Evolutionary conservation across 257 asterid species (phyloP), one percentile per base, ranked within the genome.

Genomic region (Fraxinus quadrangulata): DNA sequence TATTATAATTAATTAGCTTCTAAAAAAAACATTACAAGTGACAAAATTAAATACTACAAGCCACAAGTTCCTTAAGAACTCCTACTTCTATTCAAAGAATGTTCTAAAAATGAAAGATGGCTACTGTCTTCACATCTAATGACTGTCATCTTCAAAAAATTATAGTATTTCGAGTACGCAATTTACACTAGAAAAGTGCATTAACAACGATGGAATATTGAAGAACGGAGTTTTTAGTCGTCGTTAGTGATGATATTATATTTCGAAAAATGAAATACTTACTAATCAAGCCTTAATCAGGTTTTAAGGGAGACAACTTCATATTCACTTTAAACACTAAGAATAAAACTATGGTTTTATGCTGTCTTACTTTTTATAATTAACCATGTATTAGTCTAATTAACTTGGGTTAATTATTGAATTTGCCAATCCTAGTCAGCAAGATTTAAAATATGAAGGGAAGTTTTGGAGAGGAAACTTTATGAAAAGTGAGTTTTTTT

Each of bases 261-360:
- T 54, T 1, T 19, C 7, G 66, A n/a, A 56, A n/a, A 56, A 54
- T 6, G 45, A 23, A 9, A 31, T 10, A 42, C 24, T 70, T 33
- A 36, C 78, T 75, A 75, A 75, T 75, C 75, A 80, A 80, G 83
- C 81, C 84, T 81, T 70, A 79, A 73, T 42, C 75, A 72, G 65
- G 42, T 80, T 73, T 51, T 49, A 65, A 80, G 85, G 82, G 82
- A 74, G 88, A 85, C 88, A 85, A 75, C 86, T 77, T 70, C 66
- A 77, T 45, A 45, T 68, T 82, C 73, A 79, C 86, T 79, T 77
- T 80, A 71, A 82, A 82, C 66, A 34, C 77, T 65, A 70, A 70
- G 42, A 59, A 69, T 51, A 80, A 80, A 78, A 75, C 77, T 73
- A 74, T 81, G 86, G 81, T 86, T 73, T 81, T 86, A 77, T 79